A percentile compares a stretch with the other conserved stretches of the same genome.
Conservation (phyloP, 75 land plant species). For the Cupressus sempervirens region DNA sequence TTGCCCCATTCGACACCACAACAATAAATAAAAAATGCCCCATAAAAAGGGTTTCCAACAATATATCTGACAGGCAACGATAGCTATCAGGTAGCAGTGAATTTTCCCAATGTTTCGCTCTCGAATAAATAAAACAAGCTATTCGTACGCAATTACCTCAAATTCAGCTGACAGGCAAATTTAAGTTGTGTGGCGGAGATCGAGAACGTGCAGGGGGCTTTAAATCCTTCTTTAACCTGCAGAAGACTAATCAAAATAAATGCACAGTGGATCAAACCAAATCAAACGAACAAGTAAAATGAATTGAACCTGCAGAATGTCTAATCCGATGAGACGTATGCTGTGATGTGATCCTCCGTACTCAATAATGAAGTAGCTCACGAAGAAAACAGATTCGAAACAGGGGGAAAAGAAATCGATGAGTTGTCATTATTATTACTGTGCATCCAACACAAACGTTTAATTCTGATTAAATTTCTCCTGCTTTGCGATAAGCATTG, state of each 20-base stretch:
- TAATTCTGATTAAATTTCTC: background rate
- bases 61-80: background rate
- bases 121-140: background rate
- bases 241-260: background rate
- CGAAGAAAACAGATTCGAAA: background rate
- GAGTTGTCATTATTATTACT: background rate
- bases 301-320: background rate
- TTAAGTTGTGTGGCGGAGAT: background rate
- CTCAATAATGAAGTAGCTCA: background rate
- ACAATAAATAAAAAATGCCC: background rate
- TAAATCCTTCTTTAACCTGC: background rate
- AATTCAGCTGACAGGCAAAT: background rate
- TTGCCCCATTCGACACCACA: background rate
- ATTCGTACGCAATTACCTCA: background rate
- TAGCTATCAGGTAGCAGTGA: background rate
- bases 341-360: background rate
- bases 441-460: background rate
- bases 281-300: background rate
- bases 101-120: background rate
- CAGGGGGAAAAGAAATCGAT: background rate
- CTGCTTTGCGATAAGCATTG: background rate
- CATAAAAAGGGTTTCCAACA: background rate
- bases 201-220: background rate
- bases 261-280: background rate
- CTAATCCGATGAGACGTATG: background rate